These are phyloP conservation scores for Suillus decipiens DNA, from an alignment of 768 basidiomycete genomes.

Conservation along the genomic window DNA sequence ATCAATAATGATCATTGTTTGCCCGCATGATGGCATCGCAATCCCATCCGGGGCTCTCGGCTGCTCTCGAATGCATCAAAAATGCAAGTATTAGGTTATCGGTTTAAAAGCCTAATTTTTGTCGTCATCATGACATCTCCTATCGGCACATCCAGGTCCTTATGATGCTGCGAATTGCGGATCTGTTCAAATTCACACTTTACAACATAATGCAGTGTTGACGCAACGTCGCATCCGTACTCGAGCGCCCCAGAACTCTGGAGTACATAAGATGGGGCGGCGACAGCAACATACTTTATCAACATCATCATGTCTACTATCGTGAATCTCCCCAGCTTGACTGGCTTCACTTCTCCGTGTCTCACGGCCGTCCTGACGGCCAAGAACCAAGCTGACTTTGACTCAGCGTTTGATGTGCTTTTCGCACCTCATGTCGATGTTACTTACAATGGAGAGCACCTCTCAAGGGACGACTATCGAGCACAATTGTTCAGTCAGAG, in stretches of 20 bases:
- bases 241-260: not conserved
- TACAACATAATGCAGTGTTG: too few relatives aligned
- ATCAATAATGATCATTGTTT: not conserved
- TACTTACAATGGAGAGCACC: conserved; percentile 41
- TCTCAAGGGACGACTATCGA: conserved; percentile 44
- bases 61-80: too few relatives aligned
- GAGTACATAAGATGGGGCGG: not conserved
- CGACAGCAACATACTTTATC: not conserved
- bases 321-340: conserved; percentile 43
- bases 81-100: not conserved
- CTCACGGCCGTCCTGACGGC: conserved; percentile 41
- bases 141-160: not conserved
- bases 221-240: not conserved
- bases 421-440: conserved; percentile 38
- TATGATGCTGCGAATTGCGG: not conserved
- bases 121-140: not conserved
- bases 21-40: not conserved
- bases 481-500: conserved; percentile 34
- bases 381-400: conserved; percentile 36
- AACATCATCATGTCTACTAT: not conserved
- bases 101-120: not conserved
- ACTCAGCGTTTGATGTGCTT: conserved; percentile 42
- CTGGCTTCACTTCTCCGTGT: conserved; percentile 42
- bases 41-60: not conserved
- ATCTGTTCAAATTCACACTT: not conserved